Evolutionary conservation across 768 basidiomycete species (phyloP), one percentile per base, ranked within the genome.

Genomic region (Leccinum obscurum): DNA sequence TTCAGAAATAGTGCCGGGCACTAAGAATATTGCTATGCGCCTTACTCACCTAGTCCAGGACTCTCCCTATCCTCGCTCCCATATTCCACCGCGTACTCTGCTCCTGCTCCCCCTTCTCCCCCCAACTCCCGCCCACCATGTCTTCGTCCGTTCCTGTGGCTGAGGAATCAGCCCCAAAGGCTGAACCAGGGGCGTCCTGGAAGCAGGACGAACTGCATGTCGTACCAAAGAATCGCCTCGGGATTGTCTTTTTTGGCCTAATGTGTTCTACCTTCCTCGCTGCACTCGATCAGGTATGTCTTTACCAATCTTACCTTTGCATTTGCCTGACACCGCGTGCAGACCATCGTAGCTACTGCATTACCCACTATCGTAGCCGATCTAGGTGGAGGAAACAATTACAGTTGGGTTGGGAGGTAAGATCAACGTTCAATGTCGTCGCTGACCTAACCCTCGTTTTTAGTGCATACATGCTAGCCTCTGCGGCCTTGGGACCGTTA

Each of bases 381-480:
- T 41, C 69, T 84, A 1, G 77, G 79, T 17, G 79, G 78, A 3
- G 78, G 77, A 1, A 75, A 72, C 17, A 76, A 78, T 7, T 83
- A 83, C 60, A 75, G 78, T 14, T 83, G 82, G 83, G 79, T 83
- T 9, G 79, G 80, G 48, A 80, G 74, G 78, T 78, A 55, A 14
- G 65, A 54, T 46, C 35, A 15, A 32, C 15, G 8, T 13, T 35
- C 15, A 13, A 13, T 57, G 17, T 51, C 53, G 26, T 26, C 32
- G 14, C 10, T 52, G 30, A 46, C 46, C 32, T 22, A 37, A 35
- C 37, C 11, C n/a, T 57, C 15, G 24, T 35, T 39, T 39, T 22
- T 55, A 81, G 80, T 59, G 76, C 81, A 28, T 84, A 83, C 61
- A 71, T 84, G 17, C 73, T 84, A n/a, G 75, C 79, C 1, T 72